A percentile compares a stretch with the other conserved stretches of the same genome.
phyloP scores from a whole-genome alignment of 768 basidiomycete species.

The Termitomyces sp. region DNA sequence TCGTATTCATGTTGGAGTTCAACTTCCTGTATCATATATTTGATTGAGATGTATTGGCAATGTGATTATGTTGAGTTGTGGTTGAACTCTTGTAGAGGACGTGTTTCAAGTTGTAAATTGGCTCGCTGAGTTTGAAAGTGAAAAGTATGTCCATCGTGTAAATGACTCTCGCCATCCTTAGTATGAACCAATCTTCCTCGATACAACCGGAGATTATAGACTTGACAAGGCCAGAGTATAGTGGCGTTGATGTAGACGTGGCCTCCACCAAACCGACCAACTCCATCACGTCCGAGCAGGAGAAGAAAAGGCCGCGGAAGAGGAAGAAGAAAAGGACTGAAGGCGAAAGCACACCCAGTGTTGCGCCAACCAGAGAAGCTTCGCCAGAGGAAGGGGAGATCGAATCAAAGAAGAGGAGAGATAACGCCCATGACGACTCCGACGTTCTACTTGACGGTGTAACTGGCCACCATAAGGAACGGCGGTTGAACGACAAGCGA shows the following conservation, averaged over 20 bases:
- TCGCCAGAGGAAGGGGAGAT: slow-evolving; percentile 18
- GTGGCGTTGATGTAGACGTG: slow-evolving; percentile 1
- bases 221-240: slow-evolving; percentile 19
- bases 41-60: neutral
- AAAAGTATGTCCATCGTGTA: neutral
- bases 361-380: slow-evolving; percentile 17
- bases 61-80: neutral
- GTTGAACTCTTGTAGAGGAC: no score
- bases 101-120: neutral
- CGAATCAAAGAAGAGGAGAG: neutral
- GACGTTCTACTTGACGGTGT: neutral
- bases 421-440: neutral
- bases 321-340: slow-evolving; percentile 23
- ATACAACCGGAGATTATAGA: slow-evolving; percentile 28
- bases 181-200: neutral
- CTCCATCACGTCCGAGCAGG: neutral
- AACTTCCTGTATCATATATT: slow-evolving; percentile 4
- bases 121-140: slow-evolving; percentile 12
- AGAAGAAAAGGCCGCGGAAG: slow-evolving; percentile 18
- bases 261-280: neutral
- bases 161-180: neutral
- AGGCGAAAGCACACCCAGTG: slow-evolving; percentile 13
- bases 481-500: slow-evolving; percentile 1
- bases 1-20: neutral
- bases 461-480: slow-evolving; percentile 3